Evolutionary conservation across 371 early-diverging fungal species (phyloP).

Genomic region (Mortierella sp.): DNA sequence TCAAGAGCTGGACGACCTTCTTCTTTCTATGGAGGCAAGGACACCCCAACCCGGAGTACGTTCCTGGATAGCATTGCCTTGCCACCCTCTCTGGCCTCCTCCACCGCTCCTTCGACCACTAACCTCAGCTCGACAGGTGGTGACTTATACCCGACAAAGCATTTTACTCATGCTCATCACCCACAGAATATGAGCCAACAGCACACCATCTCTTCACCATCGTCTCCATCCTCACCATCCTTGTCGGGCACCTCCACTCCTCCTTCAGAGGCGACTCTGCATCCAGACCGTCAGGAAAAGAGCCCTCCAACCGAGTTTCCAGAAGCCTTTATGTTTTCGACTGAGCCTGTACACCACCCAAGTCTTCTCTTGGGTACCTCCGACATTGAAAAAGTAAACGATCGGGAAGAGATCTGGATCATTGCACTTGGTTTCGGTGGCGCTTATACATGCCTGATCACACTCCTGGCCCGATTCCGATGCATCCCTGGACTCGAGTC

Average conservation of each 20-base stretch:
- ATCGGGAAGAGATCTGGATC: slow-evolving; percentile 52
- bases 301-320: slow-evolving; percentile 16
- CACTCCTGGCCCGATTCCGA: slow-evolving; percentile 41
- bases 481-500: slow-evolving; percentile 47
- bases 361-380: slow-evolving; percentile 40
- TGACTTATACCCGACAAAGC: background rate
- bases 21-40: slow-evolving; percentile 1
- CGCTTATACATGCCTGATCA: slow-evolving; percentile 31
- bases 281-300: slow-evolving; percentile 20
- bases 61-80: slow-evolving; percentile 30
- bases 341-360: slow-evolving; percentile 45
- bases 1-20: slow-evolving; percentile 1
- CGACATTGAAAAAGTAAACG: slow-evolving; percentile 38
- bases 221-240: slow-evolving; percentile 39
- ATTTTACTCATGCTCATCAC: slow-evolving; percentile 9
- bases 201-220: slow-evolving; percentile 33
- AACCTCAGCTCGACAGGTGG: background rate
- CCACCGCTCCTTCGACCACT: slow-evolving; percentile 9
- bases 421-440: slow-evolving; percentile 50
- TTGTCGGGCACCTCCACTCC: slow-evolving; percentile 37
- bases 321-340: slow-evolving; percentile 41
- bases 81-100: slow-evolving; percentile 29
- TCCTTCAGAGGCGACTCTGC: background rate
- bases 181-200: slow-evolving; percentile 19
- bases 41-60: slow-evolving; percentile 8